Evolutionary conservation across 2,329 filamentous ascomycete genomes (phyloP), one percentile per base, ranked within the genome.

Genomic region (Phialemonium atrogriseum): DNA sequence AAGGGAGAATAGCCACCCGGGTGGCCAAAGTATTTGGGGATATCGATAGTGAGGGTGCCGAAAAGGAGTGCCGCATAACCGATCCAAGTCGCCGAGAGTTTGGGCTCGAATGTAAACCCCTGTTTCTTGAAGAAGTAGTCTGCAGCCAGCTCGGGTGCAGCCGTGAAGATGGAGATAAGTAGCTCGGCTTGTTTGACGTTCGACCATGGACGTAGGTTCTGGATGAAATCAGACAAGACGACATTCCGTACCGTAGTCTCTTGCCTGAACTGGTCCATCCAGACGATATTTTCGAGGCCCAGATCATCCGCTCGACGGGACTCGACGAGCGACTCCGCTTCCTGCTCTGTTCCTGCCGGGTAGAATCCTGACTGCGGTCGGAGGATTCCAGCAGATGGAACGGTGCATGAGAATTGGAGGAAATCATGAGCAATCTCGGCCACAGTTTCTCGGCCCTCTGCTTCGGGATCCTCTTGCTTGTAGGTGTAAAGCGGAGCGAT

Each of bases 31-130:
- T 72, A 73, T 16, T 62, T 51, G 3, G 88, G 88, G 3, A 94
- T 64, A 2, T 80, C 76, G 21, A 93, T 63, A 35, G 80, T 73
- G 27, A 95, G 77, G 1, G 80, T 76, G 38, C 82, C 83, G 55
- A 93, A 94, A 5, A 98, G 60, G 40, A 96, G 85, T 0, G 87
- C 78, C 0, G 87, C 86, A 51, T 93, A 94, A 24, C 89, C 88
- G 44, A 96, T 84, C 91, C 91, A 98, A 0, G 87, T 91, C 26
- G 87, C 80, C 4, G 87, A 91, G 5, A 93, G 68, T 50, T 94
- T 96, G 0, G 91, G 88, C 24, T 96, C 88, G 40, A 94, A 86
- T 0, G 80, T 76, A 47, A 96, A 91, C 33, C 80, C 74, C 38
- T 73, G 78, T 49, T 86, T 88, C 50, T 75, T 79, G 25, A 77